Evolutionary conservation across 371 early-diverging fungal genomes (phyloP).

Genomic region (Mortierella sp.): DNA sequence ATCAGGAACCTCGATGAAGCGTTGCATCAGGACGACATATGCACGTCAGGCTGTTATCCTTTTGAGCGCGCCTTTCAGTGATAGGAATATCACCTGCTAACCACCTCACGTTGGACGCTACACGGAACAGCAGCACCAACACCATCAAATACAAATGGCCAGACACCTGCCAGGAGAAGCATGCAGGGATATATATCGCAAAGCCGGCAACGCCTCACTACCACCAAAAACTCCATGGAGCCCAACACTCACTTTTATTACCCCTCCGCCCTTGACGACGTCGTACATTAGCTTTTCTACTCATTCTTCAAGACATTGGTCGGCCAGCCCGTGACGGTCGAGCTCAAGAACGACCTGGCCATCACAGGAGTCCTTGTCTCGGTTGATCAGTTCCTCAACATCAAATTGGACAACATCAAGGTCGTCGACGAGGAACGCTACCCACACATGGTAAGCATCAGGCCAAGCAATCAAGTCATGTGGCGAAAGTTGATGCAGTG

Average conservation of each 20-base stretch:
- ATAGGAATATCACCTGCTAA: background rate
- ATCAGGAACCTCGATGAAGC: no score
- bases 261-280: no score
- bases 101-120: background rate
- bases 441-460: constrained; percentile 93
- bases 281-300: constrained; percentile 90
- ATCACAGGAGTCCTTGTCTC: constrained; percentile 95
- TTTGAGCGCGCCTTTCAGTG: background rate
- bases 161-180: background rate
- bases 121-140: background rate
- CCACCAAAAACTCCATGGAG: no score
- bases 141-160: no score
- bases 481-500: no score
- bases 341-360: constrained; percentile 97
- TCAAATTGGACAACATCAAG: constrained; percentile 94
- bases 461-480: background rate
- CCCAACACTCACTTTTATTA: no score
- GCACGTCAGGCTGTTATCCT: background rate
- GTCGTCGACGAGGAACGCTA: constrained; percentile 92
- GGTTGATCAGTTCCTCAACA: constrained; percentile 99
- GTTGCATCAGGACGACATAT: background rate
- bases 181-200: background rate
- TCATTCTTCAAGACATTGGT: constrained; percentile 99
- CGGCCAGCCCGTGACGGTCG: constrained; percentile 97
- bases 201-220: no score